Percentiles rank a stretch among this genome's conserved stretches.
These are phyloP conservation scores for Corylus avellana DNA, from an alignment of 306 rosid species.

Conservation along the genomic window DNA sequence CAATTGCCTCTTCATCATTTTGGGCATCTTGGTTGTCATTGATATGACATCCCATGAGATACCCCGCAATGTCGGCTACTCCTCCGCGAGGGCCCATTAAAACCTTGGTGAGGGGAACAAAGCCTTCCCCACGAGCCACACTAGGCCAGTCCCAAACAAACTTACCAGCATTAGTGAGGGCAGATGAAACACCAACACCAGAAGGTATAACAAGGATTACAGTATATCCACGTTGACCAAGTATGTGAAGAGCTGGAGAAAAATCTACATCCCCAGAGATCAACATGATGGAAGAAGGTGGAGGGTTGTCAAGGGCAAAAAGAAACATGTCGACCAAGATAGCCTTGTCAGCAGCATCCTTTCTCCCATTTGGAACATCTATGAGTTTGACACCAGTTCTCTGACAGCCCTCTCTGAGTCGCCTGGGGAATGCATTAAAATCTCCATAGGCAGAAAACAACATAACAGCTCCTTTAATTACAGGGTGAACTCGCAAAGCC, in stretches of 20 bases:
- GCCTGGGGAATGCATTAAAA: slow-evolving; percentile 86
- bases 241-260: slow-evolving; percentile 94
- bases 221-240: slow-evolving; percentile 94
- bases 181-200: slow-evolving; percentile 90
- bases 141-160: slow-evolving; percentile 99
- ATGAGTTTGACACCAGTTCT: slow-evolving; percentile 92
- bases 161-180: slow-evolving; percentile 93
- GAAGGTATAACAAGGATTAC: slow-evolving; percentile 89
- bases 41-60: slow-evolving; percentile 67
- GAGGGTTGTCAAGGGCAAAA: slow-evolving; percentile 97
- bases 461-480: slow-evolving; percentile 85
- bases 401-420: slow-evolving; percentile 95
- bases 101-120: slow-evolving; percentile 61
- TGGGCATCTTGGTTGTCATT: slow-evolving; percentile 51
- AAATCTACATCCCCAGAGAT: slow-evolving; percentile 97
- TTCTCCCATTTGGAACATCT: slow-evolving; percentile 98
- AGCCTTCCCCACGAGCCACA: slow-evolving; percentile 94
- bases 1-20: slow-evolving; percentile 84
- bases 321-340: slow-evolving; percentile 97
- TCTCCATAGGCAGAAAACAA: slow-evolving; percentile 91
- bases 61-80: slow-evolving; percentile 56
- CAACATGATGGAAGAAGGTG: slow-evolving; percentile 93
- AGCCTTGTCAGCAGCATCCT: slow-evolving; percentile 98
- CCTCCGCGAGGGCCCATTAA: slow-evolving; percentile 55
- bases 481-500: slow-evolving; percentile 91